Percentiles rank a stretch among this genome's conserved stretches.
These are phyloP conservation scores for Pythium chondricola DNA, from an alignment of 352 stramenopile genomes.

Conservation along the genomic window DNA sequence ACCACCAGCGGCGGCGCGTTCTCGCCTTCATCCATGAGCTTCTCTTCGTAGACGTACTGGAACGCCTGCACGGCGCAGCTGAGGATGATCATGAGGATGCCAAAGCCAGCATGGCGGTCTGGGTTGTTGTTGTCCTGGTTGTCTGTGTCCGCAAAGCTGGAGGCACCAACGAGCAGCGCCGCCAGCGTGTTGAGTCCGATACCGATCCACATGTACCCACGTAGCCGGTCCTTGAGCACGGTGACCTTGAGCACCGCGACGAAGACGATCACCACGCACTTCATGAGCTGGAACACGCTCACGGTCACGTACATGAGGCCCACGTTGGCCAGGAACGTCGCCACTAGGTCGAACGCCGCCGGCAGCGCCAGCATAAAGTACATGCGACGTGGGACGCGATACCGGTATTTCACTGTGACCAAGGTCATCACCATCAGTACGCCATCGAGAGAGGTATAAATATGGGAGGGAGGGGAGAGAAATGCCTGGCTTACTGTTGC, in stretches of 20 bases:
- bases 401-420: conserved; percentile 55
- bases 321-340: conserved; percentile 93
- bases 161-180: conserved; percentile 91
- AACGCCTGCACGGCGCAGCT: conserved; percentile 93
- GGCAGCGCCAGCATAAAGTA: conserved; percentile 93
- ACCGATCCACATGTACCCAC: conserved; percentile 95
- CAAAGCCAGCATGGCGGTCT: conserved; percentile 75
- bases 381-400: conserved; percentile 85
- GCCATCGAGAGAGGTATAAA: no score
- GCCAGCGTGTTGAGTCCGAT: conserved; percentile 93
- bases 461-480: no score
- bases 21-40: conserved; percentile 94
- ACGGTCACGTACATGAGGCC: conserved; percentile 90
- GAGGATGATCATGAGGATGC: conserved; percentile 91
- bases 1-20: conserved; percentile 91
- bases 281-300: conserved; percentile 87
- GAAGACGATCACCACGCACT: conserved; percentile 94
- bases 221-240: conserved; percentile 86
- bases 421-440: no score
- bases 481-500: conserved; percentile 45
- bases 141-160: conserved; percentile 84
- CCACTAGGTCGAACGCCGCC: conserved; percentile 90
- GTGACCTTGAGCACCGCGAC: conserved; percentile 96
- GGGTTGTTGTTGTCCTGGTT: conserved; percentile 65
- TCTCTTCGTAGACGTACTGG: conserved; percentile 98